Conservation (phyloP, 1,284 basidiomycete genomes). For the Neonothopanus nambi region DNA sequence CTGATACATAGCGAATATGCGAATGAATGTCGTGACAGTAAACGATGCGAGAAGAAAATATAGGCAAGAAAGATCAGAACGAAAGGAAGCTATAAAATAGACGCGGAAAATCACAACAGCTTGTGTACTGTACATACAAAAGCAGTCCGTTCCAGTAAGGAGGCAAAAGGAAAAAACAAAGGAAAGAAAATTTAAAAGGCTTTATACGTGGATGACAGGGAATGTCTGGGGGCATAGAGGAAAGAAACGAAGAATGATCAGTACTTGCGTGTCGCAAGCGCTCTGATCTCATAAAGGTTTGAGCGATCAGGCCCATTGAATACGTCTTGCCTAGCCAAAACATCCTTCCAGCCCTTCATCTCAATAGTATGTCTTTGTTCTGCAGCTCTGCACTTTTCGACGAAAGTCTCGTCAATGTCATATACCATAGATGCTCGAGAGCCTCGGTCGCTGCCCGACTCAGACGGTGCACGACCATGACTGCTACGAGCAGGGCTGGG, state of each 20-base stretch:
- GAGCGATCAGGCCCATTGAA: constrained; percentile 55
- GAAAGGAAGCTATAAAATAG: constrained; percentile 4
- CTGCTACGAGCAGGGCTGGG: constrained; percentile 61
- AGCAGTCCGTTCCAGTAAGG: constrained; percentile 9
- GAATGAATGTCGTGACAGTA: constrained; percentile 14
- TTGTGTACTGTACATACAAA: constrained; percentile 12
- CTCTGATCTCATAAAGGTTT: constrained; percentile 76
- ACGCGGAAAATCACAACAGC: constrained; percentile 6
- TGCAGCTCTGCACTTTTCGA: constrained; percentile 70
- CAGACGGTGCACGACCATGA: constrained; percentile 64
- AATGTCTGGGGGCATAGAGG: constrained; percentile 6
- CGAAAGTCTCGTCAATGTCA: constrained; percentile 72
- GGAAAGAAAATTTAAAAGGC: constrained; percentile 15
- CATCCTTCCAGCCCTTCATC: constrained; percentile 79
- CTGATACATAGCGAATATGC: constrained; percentile 15
- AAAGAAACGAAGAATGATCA: constrained; percentile 33
- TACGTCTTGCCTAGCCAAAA: constrained; percentile 40
- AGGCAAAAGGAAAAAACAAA: neutral
- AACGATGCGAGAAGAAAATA: constrained; percentile 9
- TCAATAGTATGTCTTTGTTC: constrained; percentile 80
- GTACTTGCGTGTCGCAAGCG: constrained; percentile 78
- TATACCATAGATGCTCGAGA: constrained; percentile 73
- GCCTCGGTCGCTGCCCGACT: constrained; percentile 73
- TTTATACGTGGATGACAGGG: constrained; percentile 9
- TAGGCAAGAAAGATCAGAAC: constrained; percentile 1